phyloP scores from a whole-genome alignment of 1,284 basidiomycete species.

The Rhodotorula sp. region DNA sequence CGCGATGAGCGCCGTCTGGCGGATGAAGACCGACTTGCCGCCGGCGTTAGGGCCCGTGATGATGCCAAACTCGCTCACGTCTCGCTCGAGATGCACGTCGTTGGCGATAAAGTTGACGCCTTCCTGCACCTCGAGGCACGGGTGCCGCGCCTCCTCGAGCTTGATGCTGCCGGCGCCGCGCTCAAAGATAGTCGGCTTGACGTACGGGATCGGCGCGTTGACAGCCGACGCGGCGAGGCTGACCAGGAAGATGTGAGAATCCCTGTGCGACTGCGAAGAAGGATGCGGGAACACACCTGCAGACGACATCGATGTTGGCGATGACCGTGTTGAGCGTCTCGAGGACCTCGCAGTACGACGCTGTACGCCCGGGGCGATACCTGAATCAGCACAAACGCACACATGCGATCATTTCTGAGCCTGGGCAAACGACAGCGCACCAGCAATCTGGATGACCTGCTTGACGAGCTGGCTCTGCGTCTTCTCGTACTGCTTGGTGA shows the following conservation, averaged over 20 bases:
- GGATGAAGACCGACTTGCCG: constrained; percentile 83
- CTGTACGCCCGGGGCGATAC: constrained; percentile 13
- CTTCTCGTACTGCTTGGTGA: constrained; percentile 68
- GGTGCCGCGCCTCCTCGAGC: constrained; percentile 83
- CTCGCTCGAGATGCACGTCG: constrained; percentile 83
- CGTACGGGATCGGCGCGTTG: constrained; percentile 81
- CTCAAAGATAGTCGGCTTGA: constrained; percentile 73
- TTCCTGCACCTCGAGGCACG: constrained; percentile 94
- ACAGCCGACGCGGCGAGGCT: constrained; percentile 88
- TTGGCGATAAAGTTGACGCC: constrained; percentile 95
- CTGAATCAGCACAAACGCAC: too few relatives aligned
- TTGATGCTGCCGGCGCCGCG: constrained; percentile 77
- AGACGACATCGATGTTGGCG: constrained; percentile 87
- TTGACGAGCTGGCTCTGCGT: constrained; percentile 84
- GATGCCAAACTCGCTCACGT: constrained; percentile 54
- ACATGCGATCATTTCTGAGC: too few relatives aligned
- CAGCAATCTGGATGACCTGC: constrained; percentile 88
- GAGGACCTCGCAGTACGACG: constrained; percentile 79
- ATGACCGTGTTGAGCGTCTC: constrained; percentile 85
- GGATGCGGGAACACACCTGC: constrained; percentile 61
- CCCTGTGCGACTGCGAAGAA: background rate
- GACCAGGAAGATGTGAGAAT: background rate
- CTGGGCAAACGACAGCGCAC: constrained; percentile 56
- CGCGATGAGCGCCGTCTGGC: constrained; percentile 85
- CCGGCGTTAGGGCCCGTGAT: constrained; percentile 90